Percentiles rank a stretch among this genome's conserved stretches.
Conservation (phyloP, 1,284 basidiomycete species). For the Anthracocystis walkeri region DNA sequence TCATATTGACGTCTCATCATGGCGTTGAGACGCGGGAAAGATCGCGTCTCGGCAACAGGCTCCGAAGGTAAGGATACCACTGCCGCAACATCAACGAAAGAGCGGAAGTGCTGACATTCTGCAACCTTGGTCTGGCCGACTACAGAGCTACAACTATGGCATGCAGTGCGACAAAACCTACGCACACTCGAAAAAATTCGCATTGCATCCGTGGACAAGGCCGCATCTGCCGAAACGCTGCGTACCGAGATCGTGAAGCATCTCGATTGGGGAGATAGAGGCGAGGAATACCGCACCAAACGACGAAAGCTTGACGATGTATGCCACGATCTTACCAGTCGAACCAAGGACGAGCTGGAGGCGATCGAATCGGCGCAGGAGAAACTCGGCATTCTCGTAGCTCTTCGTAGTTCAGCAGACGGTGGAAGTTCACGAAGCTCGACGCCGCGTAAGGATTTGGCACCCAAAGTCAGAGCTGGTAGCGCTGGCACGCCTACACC, state of each 20-base stretch:
- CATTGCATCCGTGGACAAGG: slow-evolving; percentile 46
- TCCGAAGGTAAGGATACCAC: slow-evolving; percentile 39
- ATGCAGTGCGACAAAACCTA: slow-evolving; percentile 57
- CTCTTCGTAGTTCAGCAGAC: slow-evolving; percentile 50
- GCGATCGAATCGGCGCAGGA: slow-evolving; percentile 61
- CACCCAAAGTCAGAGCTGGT: slow-evolving; percentile 26
- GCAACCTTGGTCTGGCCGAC: background rate
- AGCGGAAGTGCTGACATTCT: background rate
- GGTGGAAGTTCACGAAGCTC: slow-evolving; percentile 25
- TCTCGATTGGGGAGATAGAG: slow-evolving; percentile 40
- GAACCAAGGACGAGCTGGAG: slow-evolving; percentile 53
- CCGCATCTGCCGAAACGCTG: slow-evolving; percentile 23
- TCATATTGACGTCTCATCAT: slow-evolving; percentile 3
- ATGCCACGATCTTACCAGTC: slow-evolving; percentile 43
- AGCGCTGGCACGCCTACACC: slow-evolving; percentile 34
- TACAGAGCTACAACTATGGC: slow-evolving; percentile 66
- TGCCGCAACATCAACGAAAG: background rate
- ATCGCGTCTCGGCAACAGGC: slow-evolving; percentile 44
- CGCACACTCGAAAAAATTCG: slow-evolving; percentile 60
- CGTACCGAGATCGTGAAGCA: slow-evolving; percentile 35
- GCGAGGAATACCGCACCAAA: slow-evolving; percentile 54
- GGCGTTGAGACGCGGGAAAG: slow-evolving; percentile 46
- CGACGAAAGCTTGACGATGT: slow-evolving; percentile 46
- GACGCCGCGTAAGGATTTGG: slow-evolving; percentile 43
- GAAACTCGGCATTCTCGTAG: slow-evolving; percentile 57